Evolutionary conservation across 2,329 filamentous ascomycete species (phyloP), one percentile per base, ranked within the genome.

Genomic region (Parastagonospora nodorum): DNA sequence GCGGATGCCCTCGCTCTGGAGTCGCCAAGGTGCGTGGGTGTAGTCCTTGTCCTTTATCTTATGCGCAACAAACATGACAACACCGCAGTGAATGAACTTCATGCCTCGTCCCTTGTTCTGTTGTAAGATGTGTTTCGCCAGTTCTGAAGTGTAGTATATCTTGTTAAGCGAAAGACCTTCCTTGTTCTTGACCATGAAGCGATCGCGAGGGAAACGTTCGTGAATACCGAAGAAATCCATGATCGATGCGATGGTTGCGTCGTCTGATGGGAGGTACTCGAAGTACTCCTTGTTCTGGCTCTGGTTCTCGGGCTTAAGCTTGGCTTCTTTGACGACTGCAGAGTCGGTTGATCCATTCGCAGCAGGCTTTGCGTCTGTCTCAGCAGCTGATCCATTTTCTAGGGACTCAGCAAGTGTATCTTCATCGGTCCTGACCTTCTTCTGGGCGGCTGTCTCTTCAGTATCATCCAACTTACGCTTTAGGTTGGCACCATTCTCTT

Each of bases 181-280:
- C 24, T 90, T 90, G 76, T 99, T 99, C 66, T 94, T 89, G 45
- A 99, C 94, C 87, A 99, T 90, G 79, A 94, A 99, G 48, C 93
- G 87, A 73, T 96, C 89, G 16, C 87, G 82, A 0, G 94, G 94
- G 79, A 99, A 99, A 41, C 88, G 87, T 0, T 85, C 74, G 0
- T 90, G 92, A 56, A 97, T 81, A 45, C 88, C 82, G 78, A 97
- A 99, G 77, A 97, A 97, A 2, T 83, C 74, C 65, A 87, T 88
- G 67, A 99, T 93, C 48, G 82, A 81, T 55, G 85, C 73, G 46
- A 99, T 87, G 52, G 94, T 90, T 2, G 85, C 78, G 71, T 97
- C 90, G 24, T 88, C 82, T 0, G 85, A 75, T 8, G 86, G 75
- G 35, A 99, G 83, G 70, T 92, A 99, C 71, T 96, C 97, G 82